phyloP scores from a whole-genome alignment of 2,329 filamentous ascomycete genomes.

The Dactylonectria estremocensis region DNA sequence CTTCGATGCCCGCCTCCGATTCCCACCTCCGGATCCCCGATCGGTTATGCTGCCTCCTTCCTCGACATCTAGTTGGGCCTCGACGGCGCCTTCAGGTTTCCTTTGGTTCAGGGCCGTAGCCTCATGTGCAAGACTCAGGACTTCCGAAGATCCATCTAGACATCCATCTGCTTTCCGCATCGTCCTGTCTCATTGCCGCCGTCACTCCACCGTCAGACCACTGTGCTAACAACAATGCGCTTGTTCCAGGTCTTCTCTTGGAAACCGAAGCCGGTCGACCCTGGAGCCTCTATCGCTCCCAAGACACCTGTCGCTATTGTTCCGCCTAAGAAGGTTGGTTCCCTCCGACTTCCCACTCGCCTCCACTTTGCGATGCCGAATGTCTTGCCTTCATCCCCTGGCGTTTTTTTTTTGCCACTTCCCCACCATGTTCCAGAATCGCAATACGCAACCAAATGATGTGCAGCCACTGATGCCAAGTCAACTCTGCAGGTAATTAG shows the following conservation, averaged over 20 bases:
- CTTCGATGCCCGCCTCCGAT: slow-evolving; percentile 14
- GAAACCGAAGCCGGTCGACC: no score
- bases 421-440: slow-evolving; percentile 34
- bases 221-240: slow-evolving; percentile 61
- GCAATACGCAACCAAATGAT: slow-evolving; percentile 27
- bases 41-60: slow-evolving; percentile 9
- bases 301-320: slow-evolving; percentile 92
- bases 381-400: slow-evolving; percentile 34
- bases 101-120: slow-evolving; percentile 6
- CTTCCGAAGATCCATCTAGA: neutral
- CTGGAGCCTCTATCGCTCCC: slow-evolving; percentile 80
- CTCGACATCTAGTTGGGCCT: slow-evolving; percentile 11
- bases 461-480: slow-evolving; percentile 39
- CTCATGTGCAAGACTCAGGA: slow-evolving; percentile 5
- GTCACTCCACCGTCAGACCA: slow-evolving; percentile 36
- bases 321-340: slow-evolving; percentile 89
- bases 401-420: slow-evolving; percentile 28
- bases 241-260: slow-evolving; percentile 73
- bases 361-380: slow-evolving; percentile 34
- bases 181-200: slow-evolving; percentile 24
- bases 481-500: slow-evolving; percentile 83
- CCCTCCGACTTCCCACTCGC: slow-evolving; percentile 31
- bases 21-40: slow-evolving; percentile 6
- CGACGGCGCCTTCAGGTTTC: slow-evolving; percentile 12
- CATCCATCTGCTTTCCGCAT: slow-evolving; percentile 13